Evolutionary conservation across 768 basidiomycete species (phyloP).

Genomic region (Piloderma croceum): DNA sequence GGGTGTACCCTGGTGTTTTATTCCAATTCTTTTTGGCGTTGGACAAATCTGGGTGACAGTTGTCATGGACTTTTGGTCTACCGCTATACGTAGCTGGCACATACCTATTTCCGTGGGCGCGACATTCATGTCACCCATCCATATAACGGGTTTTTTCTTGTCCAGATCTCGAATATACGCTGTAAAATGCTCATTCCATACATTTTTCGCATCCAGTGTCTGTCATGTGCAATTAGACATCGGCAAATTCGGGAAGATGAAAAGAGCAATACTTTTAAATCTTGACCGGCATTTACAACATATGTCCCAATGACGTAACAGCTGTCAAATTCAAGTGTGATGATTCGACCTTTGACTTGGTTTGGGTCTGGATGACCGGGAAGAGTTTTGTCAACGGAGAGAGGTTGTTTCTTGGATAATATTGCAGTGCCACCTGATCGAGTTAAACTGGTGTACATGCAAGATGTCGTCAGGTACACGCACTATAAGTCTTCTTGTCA

Average conservation of each 20-base stretch:
- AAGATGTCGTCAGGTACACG: not conserved
- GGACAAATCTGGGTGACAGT: conserved; percentile 46
- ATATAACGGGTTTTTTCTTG: conserved; percentile 77
- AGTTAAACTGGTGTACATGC: conserved; percentile 1
- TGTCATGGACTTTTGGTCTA: too few species aligned
- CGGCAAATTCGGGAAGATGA: too few species aligned
- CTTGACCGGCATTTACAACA: conserved; percentile 75
- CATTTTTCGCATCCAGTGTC: conserved; percentile 72
- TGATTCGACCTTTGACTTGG: conserved; percentile 66
- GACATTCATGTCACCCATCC: conserved; percentile 85
- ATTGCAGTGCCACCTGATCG: conserved; percentile 74
- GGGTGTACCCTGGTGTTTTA: conserved; percentile 81
- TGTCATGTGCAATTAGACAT: conserved; percentile 23
- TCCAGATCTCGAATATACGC: conserved; percentile 67
- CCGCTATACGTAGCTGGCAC: conserved; percentile 1
- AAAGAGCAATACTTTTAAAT: conserved; percentile 52
- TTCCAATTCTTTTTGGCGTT: conserved; percentile 79
- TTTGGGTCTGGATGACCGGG: conserved; percentile 67
- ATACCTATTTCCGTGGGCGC: conserved; percentile 71
- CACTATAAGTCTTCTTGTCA: conserved; percentile 71
- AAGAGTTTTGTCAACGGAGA: conserved; percentile 59
- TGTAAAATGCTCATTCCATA: conserved; percentile 77
- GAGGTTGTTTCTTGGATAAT: conserved; percentile 69
- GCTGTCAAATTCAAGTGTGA: conserved; percentile 74
- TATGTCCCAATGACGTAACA: conserved; percentile 75